Percentiles rank a stretch among this genome's conserved stretches.
phyloP scores from a whole-genome alignment of 2,329 filamentous ascomycete species.

The Verticillium klebahnii region DNA sequence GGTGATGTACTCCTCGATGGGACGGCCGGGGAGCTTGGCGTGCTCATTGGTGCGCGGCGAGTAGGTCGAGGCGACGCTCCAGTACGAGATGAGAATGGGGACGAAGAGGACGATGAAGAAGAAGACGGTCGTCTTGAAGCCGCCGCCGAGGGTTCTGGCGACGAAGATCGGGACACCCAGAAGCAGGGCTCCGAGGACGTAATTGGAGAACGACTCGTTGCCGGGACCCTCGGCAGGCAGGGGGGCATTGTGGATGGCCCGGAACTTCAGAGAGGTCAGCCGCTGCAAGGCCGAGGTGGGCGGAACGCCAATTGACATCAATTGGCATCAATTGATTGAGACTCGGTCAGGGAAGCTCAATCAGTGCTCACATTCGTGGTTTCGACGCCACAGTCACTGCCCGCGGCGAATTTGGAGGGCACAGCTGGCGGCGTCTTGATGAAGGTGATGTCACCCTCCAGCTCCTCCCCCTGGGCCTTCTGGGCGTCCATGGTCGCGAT shows the following conservation, averaged over 20 bases:
- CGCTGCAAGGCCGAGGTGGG: neutral
- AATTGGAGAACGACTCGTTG: slow-evolving; percentile 83
- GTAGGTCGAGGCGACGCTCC: slow-evolving; percentile 73
- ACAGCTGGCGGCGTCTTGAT: slow-evolving; percentile 32
- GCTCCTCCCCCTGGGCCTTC: slow-evolving; percentile 11
- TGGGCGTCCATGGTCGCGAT: slow-evolving; percentile 9
- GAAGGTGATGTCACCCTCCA: slow-evolving; percentile 31
- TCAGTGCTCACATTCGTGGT: slow-evolving; percentile 29
- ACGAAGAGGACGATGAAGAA: slow-evolving; percentile 73
- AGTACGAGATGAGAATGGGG: slow-evolving; percentile 78
- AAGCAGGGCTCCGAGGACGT: slow-evolving; percentile 66
- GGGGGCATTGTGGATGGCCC: slow-evolving; percentile 88
- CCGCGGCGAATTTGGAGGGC: slow-evolving; percentile 61
- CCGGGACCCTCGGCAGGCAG: slow-evolving; percentile 85
- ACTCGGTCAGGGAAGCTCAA: neutral
- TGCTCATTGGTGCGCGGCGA: slow-evolving; percentile 92
- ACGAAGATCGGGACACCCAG: slow-evolving; percentile 72
- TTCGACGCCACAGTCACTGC: slow-evolving; percentile 54
- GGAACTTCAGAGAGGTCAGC: slow-evolving; percentile 53
- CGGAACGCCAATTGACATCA: slow-evolving; percentile 1
- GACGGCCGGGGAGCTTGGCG: slow-evolving; percentile 76
- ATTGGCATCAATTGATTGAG: neutral
- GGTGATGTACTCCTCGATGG: slow-evolving; percentile 84
- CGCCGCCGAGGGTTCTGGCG: slow-evolving; percentile 78
- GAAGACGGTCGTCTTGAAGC: slow-evolving; percentile 83